phyloP scores from a whole-genome alignment of 257 asterid genomes.

The Phtheirospermum japonicum region DNA sequence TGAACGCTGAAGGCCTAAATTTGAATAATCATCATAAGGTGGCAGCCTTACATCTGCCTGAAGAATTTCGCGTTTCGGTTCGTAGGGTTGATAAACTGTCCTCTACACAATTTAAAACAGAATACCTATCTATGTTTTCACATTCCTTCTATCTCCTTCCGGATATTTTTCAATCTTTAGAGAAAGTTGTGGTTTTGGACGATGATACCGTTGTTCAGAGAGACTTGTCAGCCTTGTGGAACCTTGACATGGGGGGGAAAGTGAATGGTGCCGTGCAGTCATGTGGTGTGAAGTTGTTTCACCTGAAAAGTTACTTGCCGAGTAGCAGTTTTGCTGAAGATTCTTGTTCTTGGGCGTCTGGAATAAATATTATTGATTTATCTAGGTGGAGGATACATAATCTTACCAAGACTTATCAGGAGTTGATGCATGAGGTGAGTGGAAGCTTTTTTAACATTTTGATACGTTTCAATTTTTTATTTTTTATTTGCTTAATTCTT shows the following conservation, averaged over 20 bases:
- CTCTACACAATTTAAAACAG: conserved; percentile 49
- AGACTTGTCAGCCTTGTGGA: conserved; percentile 88
- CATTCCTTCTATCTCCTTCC: conserved; percentile 91
- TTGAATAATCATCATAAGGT: conserved; percentile 44
- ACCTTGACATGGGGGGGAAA: conserved; percentile 81
- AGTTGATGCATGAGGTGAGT: conserved; percentile 73
- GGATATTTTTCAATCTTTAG: conserved; percentile 58
- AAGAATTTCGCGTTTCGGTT: conserved; percentile 83
- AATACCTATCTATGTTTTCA: conserved; percentile 74
- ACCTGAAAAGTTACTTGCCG: conserved; percentile 55
- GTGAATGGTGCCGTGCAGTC: conserved; percentile 76
- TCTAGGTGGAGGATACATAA: conserved; percentile 70
- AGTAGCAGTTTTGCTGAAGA: conserved; percentile 44
- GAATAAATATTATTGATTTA: conserved; percentile 74
- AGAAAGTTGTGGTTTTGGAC: conserved; percentile 81
- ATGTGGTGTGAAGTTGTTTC: conserved; percentile 65
- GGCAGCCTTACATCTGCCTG: conserved; percentile 65
- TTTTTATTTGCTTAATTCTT: conserved; percentile 13
- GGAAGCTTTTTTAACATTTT: conserved; percentile 25
- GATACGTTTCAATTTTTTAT: conserved; percentile 10
- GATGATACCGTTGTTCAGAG: conserved; percentile 89
- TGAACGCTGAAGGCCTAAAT: conserved; percentile 74
- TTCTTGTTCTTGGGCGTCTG: conserved; percentile 93
- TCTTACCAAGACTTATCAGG: conserved; percentile 59
- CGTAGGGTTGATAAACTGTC: conserved; percentile 59